Percentiles rank a stretch among this genome's conserved stretches.
Evolutionary conservation across 768 basidiomycete species (phyloP).

Genomic region (Lactarius indigo): DNA sequence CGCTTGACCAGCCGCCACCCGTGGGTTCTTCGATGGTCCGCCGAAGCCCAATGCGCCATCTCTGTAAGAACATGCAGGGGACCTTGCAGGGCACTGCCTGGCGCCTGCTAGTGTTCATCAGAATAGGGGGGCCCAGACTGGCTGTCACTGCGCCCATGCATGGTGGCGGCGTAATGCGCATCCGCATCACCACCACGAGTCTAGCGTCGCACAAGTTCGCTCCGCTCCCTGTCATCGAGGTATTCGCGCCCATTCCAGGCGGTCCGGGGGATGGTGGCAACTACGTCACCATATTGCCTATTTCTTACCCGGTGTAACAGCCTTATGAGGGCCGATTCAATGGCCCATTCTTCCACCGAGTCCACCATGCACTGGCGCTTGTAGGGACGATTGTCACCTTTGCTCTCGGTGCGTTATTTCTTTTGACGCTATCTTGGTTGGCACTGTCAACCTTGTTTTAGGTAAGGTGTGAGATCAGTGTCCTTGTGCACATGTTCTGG

Average conservation of each 20-base stretch:
- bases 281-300: not conserved
- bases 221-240: not conserved
- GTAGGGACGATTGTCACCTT: constrained; percentile 82
- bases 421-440: not conserved
- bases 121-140: constrained; percentile 5
- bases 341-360: constrained; percentile 36
- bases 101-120: constrained; percentile 15
- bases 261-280: not conserved
- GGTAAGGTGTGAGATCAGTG: constrained; percentile 76
- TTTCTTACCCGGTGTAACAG: constrained; percentile 17
- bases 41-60: constrained; percentile 20
- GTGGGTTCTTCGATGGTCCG: not conserved
- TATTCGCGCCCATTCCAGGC: not conserved
- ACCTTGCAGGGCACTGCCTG: constrained; percentile 11
- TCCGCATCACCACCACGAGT: not conserved
- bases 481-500: constrained; percentile 76
- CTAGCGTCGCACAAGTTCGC: no score
- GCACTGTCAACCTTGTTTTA: not conserved
- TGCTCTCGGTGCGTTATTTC: constrained; percentile 58
- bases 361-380: constrained; percentile 62
- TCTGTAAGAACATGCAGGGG: constrained; percentile 23
- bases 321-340: constrained; percentile 29
- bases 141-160: not conserved
- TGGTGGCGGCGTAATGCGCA: constrained; percentile 1
- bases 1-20: not conserved